Evolutionary conservation across 805 yeast genomes (phyloP), one percentile per base, ranked within the genome.

Genomic region (Clavispora santaluciae): DNA sequence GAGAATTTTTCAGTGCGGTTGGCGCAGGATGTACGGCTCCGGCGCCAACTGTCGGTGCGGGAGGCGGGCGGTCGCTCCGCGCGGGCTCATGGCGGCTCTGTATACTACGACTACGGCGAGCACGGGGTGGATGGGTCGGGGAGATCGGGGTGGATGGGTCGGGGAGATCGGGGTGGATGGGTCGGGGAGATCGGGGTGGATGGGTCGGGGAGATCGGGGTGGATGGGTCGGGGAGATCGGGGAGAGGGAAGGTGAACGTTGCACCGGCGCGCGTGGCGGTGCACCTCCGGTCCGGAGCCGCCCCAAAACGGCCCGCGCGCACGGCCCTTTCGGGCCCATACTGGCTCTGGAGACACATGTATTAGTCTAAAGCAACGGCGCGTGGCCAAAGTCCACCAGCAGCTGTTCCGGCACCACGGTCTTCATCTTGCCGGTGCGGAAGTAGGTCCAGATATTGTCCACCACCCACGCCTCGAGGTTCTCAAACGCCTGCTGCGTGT

Each of bases 381-480:
- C 35, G 41, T 48, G 51, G 36, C 45, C 43, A 43, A 64, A 56
- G 13, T 57, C 60, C 22, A 56, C 63, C 10, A 58, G 51, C 37
- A 61, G 54, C 57, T 79, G 76, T 57, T 93, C 99, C 1, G 96
- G 95, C n/a, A 91, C 95, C 33, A 86, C 63, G 0, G 86, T 68
- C 43, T 74, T 60, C 6, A 91, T 86, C 58, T 78, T 80, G 6
- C 95, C 95, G 0, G 81, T 73, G 11, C 65, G 60, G 26, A 87
- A 54, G 35, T 66, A 81, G n/a, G 69, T 60, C 33, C 67, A 64
- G 7, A 86, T 78, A 60, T 91, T 93, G 23, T 73, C 72, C 21
- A 86, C 79, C 23, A 83, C 87, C 59, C 78, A 78, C 51, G 77
- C 79, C 64, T 90, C 96, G 96, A 93, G 86, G 51, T 75, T 75